phyloP scores from a whole-genome alignment of 306 rosid genomes.

The Mimosa pudica region DNA sequence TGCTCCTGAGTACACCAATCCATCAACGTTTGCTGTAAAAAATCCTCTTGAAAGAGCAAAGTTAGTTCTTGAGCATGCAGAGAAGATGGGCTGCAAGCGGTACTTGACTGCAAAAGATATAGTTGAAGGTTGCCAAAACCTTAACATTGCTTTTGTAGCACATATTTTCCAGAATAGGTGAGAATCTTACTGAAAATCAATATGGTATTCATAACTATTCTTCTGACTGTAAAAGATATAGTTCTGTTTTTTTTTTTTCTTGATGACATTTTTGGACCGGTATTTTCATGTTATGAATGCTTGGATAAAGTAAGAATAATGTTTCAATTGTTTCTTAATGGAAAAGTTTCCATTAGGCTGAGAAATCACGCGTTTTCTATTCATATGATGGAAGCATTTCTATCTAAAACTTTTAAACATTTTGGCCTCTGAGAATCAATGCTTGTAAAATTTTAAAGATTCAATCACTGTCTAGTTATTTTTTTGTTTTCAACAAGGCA shows the following conservation, averaged over 20 bases:
- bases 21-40: constrained; percentile 70
- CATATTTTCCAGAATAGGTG: constrained; percentile 97
- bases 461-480: background rate
- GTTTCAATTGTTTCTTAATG: background rate
- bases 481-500: background rate
- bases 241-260: no score
- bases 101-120: constrained; percentile 92
- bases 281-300: background rate
- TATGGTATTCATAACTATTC: background rate
- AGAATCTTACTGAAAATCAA: constrained; percentile 31
- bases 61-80: constrained; percentile 89
- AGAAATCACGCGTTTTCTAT: no score
- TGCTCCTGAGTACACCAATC: constrained; percentile 86
- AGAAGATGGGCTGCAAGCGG: constrained; percentile 95
- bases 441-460: background rate
- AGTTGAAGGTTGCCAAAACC: constrained; percentile 97
- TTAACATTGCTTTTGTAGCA: constrained; percentile 96
- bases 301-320: background rate
- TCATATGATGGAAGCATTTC: constrained; percentile 9
- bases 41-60: constrained; percentile 81
- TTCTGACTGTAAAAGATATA: no score
- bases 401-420: background rate
- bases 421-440: no score
- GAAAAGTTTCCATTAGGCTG: no score
- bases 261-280: background rate